These are phyloP conservation scores for Hygrophorus pudorinus DNA, from an alignment of 768 basidiomycete species.

Conservation along the genomic window DNA sequence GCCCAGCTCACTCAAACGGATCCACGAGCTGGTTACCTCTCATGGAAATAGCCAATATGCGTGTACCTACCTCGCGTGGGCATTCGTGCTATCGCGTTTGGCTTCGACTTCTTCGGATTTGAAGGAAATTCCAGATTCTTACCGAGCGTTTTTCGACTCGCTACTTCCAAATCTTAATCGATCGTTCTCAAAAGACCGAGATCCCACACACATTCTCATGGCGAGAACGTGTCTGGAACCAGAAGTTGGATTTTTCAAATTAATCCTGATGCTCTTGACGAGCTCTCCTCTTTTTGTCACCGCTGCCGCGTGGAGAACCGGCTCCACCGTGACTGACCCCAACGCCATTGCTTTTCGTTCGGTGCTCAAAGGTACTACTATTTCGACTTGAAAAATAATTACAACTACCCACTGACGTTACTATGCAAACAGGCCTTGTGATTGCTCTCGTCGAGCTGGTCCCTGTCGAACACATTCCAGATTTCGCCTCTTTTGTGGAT, in stretches of 20 bases:
- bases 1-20: slow-evolving; percentile 48
- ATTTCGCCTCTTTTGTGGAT: slow-evolving; percentile 61
- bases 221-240: slow-evolving; percentile 43
- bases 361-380: slow-evolving; percentile 65
- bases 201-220: slow-evolving; percentile 50
- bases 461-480: slow-evolving; percentile 67
- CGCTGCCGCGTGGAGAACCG: slow-evolving; percentile 55
- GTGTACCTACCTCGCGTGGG: slow-evolving; percentile 74
- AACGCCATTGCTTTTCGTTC: slow-evolving; percentile 76
- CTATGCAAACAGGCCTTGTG: slow-evolving; percentile 49
- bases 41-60: slow-evolving; percentile 55
- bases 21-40: slow-evolving; percentile 58
- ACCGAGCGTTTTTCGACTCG: slow-evolving; percentile 44
- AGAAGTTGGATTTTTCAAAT: slow-evolving; percentile 48
- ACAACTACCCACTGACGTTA: slow-evolving; percentile 2
- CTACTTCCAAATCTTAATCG: slow-evolving; percentile 31
- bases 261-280: slow-evolving; percentile 50
- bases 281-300: slow-evolving; percentile 71
- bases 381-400: neutral
- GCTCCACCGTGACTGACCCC: slow-evolving; percentile 59
- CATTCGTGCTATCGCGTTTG: slow-evolving; percentile 69
- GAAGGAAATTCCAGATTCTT: slow-evolving; percentile 44
- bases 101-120: slow-evolving; percentile 31
- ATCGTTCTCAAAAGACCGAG: slow-evolving; percentile 46
- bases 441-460: slow-evolving; percentile 66